These are phyloP conservation scores for Avena insularis DNA, from an alignment of 176 grass and related monocot species.

Conservation along the genomic window DNA sequence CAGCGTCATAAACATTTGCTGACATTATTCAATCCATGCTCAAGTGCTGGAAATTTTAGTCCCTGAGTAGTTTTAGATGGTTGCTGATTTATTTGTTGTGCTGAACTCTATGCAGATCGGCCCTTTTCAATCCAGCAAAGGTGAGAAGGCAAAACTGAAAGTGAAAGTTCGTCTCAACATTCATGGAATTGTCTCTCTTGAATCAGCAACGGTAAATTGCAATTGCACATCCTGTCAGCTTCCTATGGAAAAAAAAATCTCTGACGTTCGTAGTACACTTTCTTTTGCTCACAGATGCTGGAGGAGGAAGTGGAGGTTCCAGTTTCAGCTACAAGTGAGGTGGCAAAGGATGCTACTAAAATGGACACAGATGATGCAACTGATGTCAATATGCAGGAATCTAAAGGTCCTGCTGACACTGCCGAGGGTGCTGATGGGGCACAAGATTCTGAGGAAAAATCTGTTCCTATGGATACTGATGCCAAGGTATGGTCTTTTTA, in stretches of 20 bases:
- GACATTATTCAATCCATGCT: not conserved
- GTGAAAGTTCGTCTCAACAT: constrained; percentile 79
- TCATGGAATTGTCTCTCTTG: constrained; percentile 70
- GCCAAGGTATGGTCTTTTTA: constrained; percentile 57
- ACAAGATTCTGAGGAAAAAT: constrained; percentile 52
- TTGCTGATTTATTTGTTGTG: constrained; percentile 24
- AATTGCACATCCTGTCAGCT: not conserved
- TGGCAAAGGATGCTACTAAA: constrained; percentile 55
- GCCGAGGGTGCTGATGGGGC: constrained; percentile 51
- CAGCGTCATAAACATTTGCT: not conserved
- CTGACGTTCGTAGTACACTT: not conserved
- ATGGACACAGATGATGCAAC: constrained; percentile 84
- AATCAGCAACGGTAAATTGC: constrained; percentile 70
- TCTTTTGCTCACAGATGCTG: constrained; percentile 63
- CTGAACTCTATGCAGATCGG: constrained; percentile 60
- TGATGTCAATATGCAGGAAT: constrained; percentile 56
- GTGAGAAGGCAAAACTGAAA: constrained; percentile 75
- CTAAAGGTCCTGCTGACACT: constrained; percentile 34
- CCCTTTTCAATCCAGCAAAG: constrained; percentile 75
- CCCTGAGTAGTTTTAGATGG: not conserved
- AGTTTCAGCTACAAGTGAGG: constrained; percentile 52
- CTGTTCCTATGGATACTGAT: constrained; percentile 73
- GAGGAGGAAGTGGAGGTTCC: constrained; percentile 83
- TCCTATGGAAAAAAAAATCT: not conserved
- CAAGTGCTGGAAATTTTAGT: constrained; percentile 10